These are phyloP conservation scores for Cryphonectria carpinicola DNA, from an alignment of 2,329 filamentous ascomycete species.

Conservation along the genomic window DNA sequence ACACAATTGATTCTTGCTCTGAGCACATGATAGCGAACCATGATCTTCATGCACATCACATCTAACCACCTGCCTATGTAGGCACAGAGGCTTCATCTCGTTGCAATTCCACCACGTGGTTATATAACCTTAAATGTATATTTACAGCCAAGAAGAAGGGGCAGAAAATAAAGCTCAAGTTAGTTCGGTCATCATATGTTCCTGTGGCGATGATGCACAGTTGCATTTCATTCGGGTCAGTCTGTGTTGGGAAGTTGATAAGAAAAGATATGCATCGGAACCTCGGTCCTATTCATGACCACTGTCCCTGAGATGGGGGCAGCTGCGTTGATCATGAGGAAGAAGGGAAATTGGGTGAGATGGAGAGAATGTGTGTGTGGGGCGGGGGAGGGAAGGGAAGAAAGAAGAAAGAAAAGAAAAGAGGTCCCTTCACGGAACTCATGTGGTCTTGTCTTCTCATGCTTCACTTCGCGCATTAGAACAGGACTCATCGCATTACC, in stretches of 20 bases:
- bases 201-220: neutral
- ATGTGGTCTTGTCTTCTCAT: neutral
- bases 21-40: neutral
- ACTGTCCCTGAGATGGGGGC: too few species aligned
- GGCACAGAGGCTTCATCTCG: conserved; percentile 7
- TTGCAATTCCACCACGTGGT: conserved; percentile 11
- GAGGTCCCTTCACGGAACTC: neutral
- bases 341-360: too few species aligned
- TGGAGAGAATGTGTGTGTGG: too few species aligned
- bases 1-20: conserved; percentile 6
- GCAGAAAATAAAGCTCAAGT: neutral
- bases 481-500: neutral
- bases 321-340: too few species aligned
- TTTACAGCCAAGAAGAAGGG: neutral
- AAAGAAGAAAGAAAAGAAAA: too few species aligned
- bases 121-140: conserved; percentile 16
- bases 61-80: conserved; percentile 1
- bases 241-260: neutral
- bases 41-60: neutral
- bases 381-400: too few species aligned
- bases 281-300: neutral
- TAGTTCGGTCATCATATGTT: neutral
- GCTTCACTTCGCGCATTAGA: neutral
- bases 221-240: neutral
- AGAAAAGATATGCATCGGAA: neutral